Evolutionary conservation across 2,329 filamentous ascomycete genomes (phyloP).

Genomic region (Cryoendolithus antarcticus): DNA sequence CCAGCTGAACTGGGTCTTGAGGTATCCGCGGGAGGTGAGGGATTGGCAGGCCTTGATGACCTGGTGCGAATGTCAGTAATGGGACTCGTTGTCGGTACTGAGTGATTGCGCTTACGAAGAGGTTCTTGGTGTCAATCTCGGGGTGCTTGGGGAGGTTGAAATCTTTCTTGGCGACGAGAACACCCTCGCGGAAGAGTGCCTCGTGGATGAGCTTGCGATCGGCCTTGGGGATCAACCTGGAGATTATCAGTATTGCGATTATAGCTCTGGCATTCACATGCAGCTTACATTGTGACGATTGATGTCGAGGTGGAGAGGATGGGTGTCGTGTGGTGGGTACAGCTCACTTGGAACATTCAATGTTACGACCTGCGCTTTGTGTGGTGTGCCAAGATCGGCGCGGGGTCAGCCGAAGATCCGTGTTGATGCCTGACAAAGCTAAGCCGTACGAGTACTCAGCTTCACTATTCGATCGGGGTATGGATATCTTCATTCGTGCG

Average conservation of each 20-base stretch:
- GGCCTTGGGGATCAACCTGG: conserved; percentile 96
- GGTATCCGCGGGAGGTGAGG: conserved; percentile 90
- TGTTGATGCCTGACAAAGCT: no score
- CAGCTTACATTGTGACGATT: no score
- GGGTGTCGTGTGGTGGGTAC: no score
- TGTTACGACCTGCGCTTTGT: no score
- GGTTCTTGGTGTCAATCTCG: conserved; percentile 99
- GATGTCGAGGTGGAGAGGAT: no score
- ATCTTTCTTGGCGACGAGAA: conserved; percentile 98
- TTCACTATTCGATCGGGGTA: no score
- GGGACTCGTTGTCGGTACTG: neutral
- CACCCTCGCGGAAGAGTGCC: conserved; percentile 83
- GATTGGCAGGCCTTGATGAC: conserved; percentile 99
- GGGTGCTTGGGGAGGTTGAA: conserved; percentile 95
- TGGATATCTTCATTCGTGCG: no score
- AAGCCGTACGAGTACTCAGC: no score
- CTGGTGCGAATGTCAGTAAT: conserved; percentile 21
- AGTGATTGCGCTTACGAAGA: conserved; percentile 49
- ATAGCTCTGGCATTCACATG: no score
- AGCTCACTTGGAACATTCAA: no score
- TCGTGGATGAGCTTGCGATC: conserved; percentile 99
- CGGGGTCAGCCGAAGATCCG: no score
- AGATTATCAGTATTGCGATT: conserved; percentile 8
- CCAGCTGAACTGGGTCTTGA: conserved; percentile 99
- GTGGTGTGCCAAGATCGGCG: no score